Conservation (phyloP, 768 basidiomycete genomes). For the Pleurotus ostreatus region DNA sequence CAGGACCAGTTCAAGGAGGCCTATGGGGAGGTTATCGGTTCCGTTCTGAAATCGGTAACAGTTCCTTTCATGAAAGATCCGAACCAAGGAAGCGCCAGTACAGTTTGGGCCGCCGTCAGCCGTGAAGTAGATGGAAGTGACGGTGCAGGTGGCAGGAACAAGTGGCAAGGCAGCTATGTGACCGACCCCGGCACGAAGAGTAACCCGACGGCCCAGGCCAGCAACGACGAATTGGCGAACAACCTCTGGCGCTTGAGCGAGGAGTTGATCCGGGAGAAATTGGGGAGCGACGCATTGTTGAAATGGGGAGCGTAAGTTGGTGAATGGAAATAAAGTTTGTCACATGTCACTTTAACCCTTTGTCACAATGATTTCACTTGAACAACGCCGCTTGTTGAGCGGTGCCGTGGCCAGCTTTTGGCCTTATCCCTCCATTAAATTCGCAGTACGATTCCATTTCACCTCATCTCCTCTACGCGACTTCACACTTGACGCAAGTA, state of each 20-base stretch:
- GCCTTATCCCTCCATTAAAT: too few relatives aligned
- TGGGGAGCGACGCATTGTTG: slow-evolving; percentile 1
- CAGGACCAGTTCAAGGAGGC: slow-evolving; percentile 5
- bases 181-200: slow-evolving; percentile 1
- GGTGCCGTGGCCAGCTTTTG: too few relatives aligned
- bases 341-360: neutral
- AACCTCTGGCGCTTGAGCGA: slow-evolving; percentile 1
- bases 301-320: neutral
- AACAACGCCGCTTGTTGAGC: neutral
- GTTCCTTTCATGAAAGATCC: neutral
- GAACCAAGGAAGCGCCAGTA: slow-evolving; percentile 1
- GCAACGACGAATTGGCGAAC: neutral
- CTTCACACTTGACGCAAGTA: too few relatives aligned
- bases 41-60: neutral
- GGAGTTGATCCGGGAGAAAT: neutral
- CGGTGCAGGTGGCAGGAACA: neutral
- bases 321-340: too few relatives aligned
- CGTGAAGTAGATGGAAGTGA: neutral
- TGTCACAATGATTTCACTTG: neutral
- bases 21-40: neutral
- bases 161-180: slow-evolving; percentile 4
- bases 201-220: neutral
- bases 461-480: too few relatives aligned
- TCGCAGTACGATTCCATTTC: too few relatives aligned
- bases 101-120: slow-evolving; percentile 1